Conservation (phyloP, 2,329 filamentous ascomycete genomes). For the Colletotrichum sp. region DNA sequence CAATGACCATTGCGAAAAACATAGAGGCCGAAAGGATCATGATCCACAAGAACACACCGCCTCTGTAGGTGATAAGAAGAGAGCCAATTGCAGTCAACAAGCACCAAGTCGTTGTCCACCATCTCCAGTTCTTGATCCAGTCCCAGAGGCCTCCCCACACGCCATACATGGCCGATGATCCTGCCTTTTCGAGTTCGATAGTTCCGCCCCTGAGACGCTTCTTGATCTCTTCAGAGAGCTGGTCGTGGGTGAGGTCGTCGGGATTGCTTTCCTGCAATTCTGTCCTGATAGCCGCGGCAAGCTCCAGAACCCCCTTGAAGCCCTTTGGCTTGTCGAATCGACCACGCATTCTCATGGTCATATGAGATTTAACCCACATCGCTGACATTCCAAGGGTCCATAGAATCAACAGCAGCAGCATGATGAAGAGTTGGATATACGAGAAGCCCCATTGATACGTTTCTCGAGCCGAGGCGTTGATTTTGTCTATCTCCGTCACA, state of each 20-base stretch:
- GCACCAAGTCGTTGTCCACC: constrained; percentile 7
- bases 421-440: constrained; percentile 26
- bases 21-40: neutral
- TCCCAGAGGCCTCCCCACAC: neutral
- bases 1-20: neutral
- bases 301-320: constrained; percentile 13
- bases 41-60: neutral
- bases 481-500: neutral
- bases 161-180: neutral
- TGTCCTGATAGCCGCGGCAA: neutral
- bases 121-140: constrained; percentile 7
- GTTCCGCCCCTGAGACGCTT: constrained; percentile 24
- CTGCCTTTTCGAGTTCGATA: constrained; percentile 15
- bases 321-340: neutral
- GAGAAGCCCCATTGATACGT: constrained; percentile 32
- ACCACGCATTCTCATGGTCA: neutral
- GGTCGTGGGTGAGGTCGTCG: constrained; percentile 16
- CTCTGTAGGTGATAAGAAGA: neutral
- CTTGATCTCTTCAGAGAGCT: constrained; percentile 22
- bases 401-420: constrained; percentile 8
- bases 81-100: neutral
- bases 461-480: neutral
- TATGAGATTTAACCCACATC: constrained; percentile 24
- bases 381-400: constrained; percentile 26
- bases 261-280: constrained; percentile 20